Base-by-base conservation (phyloP, 2,329 filamentous ascomycete genomes). In the Nigrospora sphaerica region DNA sequence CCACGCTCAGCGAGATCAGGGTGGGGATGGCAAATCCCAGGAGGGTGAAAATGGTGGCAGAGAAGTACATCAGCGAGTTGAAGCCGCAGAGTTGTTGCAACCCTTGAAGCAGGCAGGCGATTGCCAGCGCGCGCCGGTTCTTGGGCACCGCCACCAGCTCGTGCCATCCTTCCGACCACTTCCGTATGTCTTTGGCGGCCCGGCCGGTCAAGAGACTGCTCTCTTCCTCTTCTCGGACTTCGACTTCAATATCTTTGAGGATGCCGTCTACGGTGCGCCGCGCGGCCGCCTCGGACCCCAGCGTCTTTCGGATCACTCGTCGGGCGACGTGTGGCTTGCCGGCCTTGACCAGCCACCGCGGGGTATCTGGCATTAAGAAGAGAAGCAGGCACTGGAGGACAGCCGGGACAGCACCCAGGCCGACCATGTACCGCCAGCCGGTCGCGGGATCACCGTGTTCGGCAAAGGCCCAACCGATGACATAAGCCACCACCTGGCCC, bases 51-150 rank as follows among this genome's bases (percentile, higher is more conserved):
- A 92, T 88, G 9, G 86, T 90, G 4, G 86, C 86, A 0, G 86
- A 89, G 61, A 89, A 95, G 66, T 95, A 95, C 88, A 95, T 95
- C 31, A 95, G 73, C 12, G 86, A 90, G 68, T 95, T 95, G 50
- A 93, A 93, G 1, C 88, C 90, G 57, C 87, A 93, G 1, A 95
- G 75, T 63, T 97, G 92, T 66, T 96, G 92, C 7, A 95, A 70
- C 0, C 83, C 88, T 60, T 96, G 91, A 2, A 96, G 73, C 52
- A 93, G 77, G 65, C 90, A 95, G 1, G 91, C 89, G 60, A 96
- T 93, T 0, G 78, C 78, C 60, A 96, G 65, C 0, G 92, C 91
- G 49, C 89, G 79, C 44, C 84, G 72, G 56, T 89, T 86, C 47
- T 78, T 83, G 58, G 68, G 75, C 53, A 78, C 77, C 14, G 65